Conservation (phyloP, 1,139 yeast species). For the Geotrichum phurueaensis region DNA sequence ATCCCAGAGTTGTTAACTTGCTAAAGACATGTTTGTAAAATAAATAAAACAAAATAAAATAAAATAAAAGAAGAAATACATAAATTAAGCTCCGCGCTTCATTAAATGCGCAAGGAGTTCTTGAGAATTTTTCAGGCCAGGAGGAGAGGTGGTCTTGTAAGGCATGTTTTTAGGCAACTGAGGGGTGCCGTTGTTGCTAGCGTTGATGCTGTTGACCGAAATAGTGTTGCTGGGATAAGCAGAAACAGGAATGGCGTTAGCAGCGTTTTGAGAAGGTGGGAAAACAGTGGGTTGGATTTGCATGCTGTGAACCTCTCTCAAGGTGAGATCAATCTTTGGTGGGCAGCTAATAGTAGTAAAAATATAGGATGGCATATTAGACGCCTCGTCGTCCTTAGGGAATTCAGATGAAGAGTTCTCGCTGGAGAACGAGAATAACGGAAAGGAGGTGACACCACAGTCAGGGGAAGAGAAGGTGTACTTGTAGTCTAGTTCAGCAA, state of each 20-base stretch:
- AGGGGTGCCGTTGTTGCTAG: neutral
- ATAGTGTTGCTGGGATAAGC: neutral
- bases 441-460: neutral
- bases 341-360: slow-evolving; percentile 1
- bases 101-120: slow-evolving; percentile 37
- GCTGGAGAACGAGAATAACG: slow-evolving; percentile 6
- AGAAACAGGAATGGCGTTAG: neutral
- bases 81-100: slow-evolving; percentile 28
- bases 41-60: too few species aligned
- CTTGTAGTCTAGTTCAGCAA: slow-evolving; percentile 24
- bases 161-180: slow-evolving; percentile 2
- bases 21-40: neutral
- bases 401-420: neutral
- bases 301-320: neutral
- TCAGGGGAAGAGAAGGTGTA: slow-evolving; percentile 11
- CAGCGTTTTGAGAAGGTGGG: slow-evolving; percentile 1
- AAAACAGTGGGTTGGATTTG: neutral
- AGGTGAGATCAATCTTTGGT: neutral
- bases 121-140: slow-evolving; percentile 34
- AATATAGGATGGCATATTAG: slow-evolving; percentile 1
- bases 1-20: neutral
- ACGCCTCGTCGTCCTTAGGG: neutral
- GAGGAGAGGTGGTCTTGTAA: slow-evolving; percentile 20
- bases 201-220: neutral
- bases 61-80: neutral